A percentile compares a stretch with the other conserved stretches of the same genome.
Evolutionary conservation across 306 rosid species (phyloP).

Genomic region (Cicer bijugum): DNA sequence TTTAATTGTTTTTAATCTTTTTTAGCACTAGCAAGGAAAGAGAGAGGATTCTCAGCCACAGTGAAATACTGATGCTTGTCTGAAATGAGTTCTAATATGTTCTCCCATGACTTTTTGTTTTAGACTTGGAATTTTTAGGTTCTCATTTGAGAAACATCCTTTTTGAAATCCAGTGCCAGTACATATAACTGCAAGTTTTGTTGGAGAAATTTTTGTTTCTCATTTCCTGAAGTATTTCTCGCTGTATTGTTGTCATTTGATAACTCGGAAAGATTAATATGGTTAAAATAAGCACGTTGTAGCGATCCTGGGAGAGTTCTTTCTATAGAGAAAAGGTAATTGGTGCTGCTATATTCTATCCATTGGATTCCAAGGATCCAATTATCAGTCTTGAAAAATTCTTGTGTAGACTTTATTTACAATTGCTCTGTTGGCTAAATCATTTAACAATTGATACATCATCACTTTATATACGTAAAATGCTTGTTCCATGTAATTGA

Average conservation of each 20-base stretch:
- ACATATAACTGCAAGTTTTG: constrained; percentile 48
- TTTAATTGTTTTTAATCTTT: constrained; percentile 29
- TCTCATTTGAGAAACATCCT: constrained; percentile 45
- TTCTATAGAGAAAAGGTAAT: constrained; percentile 4
- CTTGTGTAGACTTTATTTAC: background rate
- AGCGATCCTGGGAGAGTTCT: background rate
- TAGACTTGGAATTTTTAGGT: constrained; percentile 56
- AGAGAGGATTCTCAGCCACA: constrained; percentile 56
- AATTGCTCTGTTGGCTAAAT: constrained; percentile 12
- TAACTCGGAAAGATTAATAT: constrained; percentile 26
- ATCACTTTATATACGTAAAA: background rate
- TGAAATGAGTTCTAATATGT: constrained; percentile 53
- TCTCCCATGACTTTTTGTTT: constrained; percentile 48
- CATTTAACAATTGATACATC: background rate
- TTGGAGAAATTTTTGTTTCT: constrained; percentile 42
- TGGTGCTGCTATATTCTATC: constrained; percentile 16
- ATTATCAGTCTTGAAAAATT: background rate
- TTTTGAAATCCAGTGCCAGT: constrained; percentile 51
- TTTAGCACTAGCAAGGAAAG: constrained; percentile 33
- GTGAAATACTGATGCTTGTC: constrained; percentile 60
- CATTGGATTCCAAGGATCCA: background rate
- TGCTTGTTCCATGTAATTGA: background rate
- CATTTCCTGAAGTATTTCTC: constrained; percentile 33
- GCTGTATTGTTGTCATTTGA: constrained; percentile 41
- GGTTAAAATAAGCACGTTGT: constrained; percentile 29